Base-by-base conservation (phyloP, 176 grass and related monocot genomes). In the Rhynchospora pubera region DNA sequence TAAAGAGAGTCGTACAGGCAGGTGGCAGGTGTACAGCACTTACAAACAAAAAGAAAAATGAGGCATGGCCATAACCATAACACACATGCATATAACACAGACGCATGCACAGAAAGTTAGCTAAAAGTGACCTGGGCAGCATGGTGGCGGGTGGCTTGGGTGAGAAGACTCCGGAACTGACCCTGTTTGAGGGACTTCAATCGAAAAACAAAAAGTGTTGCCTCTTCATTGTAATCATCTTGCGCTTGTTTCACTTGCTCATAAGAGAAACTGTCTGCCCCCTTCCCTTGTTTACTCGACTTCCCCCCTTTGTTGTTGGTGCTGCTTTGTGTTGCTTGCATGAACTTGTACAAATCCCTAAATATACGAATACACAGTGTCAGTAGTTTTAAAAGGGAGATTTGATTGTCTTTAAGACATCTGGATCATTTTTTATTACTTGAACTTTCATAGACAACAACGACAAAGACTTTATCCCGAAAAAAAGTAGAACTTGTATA, bases 161-260 rank as follows among this genome's bases (percentile, higher is more conserved):
- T 98, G 76, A 98, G 90, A 82, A 98, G 92, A 89, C 95, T 98
- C 73, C 95, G 85, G 63, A 92, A 93, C 67, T 98, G 95, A 65
- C 95, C 95, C 80, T 98, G 95, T 73, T 98, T 98, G 75, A 98
- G 80, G 82, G 95, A 98, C 85, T 98, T 98, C 42, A 98, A 79
- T 23, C 95, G 83, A 78, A 98, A 98, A 16, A 94, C 88, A 88
- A 94, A 98, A 85, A 94, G 90, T 61, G 95, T 91, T 22, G 92
- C 90, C 81, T 91, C 95, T 44, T 97, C 89, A 84, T 89, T 90
- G 81, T 93, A 98, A 88, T 94, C 90, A 42, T 98, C 95, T 69
- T 94, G 95, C 57, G 92, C 88, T 88, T 90, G 90, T 89, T 85
- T 93, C 66, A 98, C 84, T 78, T 93, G 92, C 23, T 98, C 89